Evolutionary conservation across 208 protist genomes (phyloP).

Genomic region (Phytomonas francai): DNA sequence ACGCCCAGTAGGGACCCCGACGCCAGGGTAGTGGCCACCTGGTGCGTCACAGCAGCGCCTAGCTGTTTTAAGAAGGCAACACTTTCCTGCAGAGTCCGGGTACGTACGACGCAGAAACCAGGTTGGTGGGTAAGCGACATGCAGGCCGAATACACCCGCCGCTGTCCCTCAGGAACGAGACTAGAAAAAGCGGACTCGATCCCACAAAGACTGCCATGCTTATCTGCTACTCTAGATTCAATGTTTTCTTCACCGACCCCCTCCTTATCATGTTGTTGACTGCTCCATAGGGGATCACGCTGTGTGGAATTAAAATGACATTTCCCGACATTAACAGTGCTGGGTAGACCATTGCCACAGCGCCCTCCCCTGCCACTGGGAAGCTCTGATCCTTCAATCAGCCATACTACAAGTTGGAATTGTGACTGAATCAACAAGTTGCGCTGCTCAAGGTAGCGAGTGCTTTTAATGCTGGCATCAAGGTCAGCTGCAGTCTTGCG

Average conservation of each 20-base stretch:
- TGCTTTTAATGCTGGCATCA: conserved; percentile 51
- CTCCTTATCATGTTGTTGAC: neutral
- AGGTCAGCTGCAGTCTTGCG: conserved; percentile 73
- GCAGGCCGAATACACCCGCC: conserved; percentile 36
- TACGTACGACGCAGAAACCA: conserved; percentile 35
- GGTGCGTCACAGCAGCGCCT: conserved; percentile 13
- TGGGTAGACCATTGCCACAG: neutral
- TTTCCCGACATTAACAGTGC: neutral
- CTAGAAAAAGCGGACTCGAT: neutral
- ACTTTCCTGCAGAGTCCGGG: conserved; percentile 36
- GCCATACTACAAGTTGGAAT: conserved; percentile 54
- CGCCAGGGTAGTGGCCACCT: conserved; percentile 5
- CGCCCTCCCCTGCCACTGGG: conserved; percentile 2
- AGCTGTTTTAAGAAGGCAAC: conserved; percentile 30
- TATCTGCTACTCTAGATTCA: neutral
- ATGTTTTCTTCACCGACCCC: neutral
- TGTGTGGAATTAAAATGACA: neutral
- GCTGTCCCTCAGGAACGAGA: conserved; percentile 10
- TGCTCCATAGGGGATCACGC: neutral
- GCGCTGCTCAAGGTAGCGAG: conserved; percentile 66
- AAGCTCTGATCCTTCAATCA: conserved; percentile 48
- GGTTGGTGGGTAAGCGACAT: conserved; percentile 21
- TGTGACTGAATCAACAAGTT: conserved; percentile 39
- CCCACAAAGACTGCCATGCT: neutral
- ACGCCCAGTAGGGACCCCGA: neutral